Conservation (phyloP, 2,329 filamentous ascomycete species). For the Microcera coccophila region DNA sequence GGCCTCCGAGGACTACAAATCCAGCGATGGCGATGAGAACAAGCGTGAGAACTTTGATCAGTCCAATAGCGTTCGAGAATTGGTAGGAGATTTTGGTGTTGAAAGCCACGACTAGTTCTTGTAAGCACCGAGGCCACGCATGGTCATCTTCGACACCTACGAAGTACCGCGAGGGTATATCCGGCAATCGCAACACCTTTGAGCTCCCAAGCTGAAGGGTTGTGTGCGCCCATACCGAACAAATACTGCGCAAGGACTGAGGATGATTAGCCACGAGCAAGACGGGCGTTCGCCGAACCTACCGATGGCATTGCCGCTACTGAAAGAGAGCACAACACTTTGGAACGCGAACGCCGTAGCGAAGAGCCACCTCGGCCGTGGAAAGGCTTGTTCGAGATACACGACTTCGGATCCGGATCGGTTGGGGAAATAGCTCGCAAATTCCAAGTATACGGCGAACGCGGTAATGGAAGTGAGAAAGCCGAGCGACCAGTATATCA, state of each 20-base stretch:
- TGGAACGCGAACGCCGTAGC: conserved; percentile 62
- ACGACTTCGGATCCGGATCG: conserved; percentile 63
- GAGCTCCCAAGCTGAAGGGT: conserved; percentile 56
- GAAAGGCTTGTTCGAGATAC: conserved; percentile 65
- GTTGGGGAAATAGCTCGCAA: conserved; percentile 61
- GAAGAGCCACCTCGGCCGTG: conserved; percentile 59
- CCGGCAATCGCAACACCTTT: conserved; percentile 63
- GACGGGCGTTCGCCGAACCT: conserved; percentile 15
- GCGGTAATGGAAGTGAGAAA: conserved; percentile 53
- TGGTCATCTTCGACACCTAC: conserved; percentile 34
- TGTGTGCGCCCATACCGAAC: conserved; percentile 50
- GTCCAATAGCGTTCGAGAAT: conserved; percentile 52
- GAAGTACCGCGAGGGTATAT: conserved; percentile 55
- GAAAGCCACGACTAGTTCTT: conserved; percentile 36
- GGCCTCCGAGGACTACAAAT: conserved; percentile 52
- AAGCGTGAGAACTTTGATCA: conserved; percentile 57
- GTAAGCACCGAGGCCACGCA: not conserved
- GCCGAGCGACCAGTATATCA: conserved; percentile 65
- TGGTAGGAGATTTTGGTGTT: conserved; percentile 55
- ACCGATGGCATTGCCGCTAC: conserved; percentile 58
- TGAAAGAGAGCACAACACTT: conserved; percentile 60
- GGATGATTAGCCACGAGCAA: not conserved
- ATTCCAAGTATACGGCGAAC: conserved; percentile 59
- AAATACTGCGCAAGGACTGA: conserved; percentile 59
- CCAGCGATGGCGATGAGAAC: conserved; percentile 59